These are phyloP conservation scores for Aspergillus cristatus DNA, from an alignment of 495 filamentous ascomycete genomes.

Conservation along the genomic window DNA sequence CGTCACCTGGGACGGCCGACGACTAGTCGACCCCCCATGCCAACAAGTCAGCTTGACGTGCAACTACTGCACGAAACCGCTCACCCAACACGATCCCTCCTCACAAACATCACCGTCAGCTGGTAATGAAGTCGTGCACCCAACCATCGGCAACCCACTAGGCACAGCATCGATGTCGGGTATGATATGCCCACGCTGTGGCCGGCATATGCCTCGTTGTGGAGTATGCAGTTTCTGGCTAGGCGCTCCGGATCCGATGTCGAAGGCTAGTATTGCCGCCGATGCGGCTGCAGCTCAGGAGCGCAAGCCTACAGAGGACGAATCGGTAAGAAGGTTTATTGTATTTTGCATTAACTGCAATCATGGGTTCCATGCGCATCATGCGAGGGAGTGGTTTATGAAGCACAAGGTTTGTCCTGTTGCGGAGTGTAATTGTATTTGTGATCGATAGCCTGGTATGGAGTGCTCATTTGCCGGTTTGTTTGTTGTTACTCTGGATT, in stretches of 20 bases:
- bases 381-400: conserved; percentile 81
- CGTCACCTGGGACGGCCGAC: conserved; percentile 48
- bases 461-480: no score
- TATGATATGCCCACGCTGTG: conserved; percentile 74
- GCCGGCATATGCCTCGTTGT: conserved; percentile 79
- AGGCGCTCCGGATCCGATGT: conserved; percentile 64
- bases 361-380: conserved; percentile 83
- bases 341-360: conserved; percentile 83
- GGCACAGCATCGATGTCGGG: conserved; percentile 32
- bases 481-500: background rate
- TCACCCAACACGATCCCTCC: conserved; percentile 35
- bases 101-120: conserved; percentile 26
- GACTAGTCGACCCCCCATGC: conserved; percentile 54
- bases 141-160: conserved; percentile 29
- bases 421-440: conserved; percentile 80
- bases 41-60: conserved; percentile 77
- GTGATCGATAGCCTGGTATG: conserved; percentile 37
- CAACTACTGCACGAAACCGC: conserved; percentile 62
- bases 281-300: conserved; percentile 14
- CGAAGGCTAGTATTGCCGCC: conserved; percentile 44
- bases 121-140: conserved; percentile 23
- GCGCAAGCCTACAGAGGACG: conserved; percentile 20
- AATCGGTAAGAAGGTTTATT: conserved; percentile 45
- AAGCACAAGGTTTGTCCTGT: conserved; percentile 77
- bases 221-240: conserved; percentile 80